Conservation (phyloP, 331 rosid species). For the Pyracantha coccinea region DNA sequence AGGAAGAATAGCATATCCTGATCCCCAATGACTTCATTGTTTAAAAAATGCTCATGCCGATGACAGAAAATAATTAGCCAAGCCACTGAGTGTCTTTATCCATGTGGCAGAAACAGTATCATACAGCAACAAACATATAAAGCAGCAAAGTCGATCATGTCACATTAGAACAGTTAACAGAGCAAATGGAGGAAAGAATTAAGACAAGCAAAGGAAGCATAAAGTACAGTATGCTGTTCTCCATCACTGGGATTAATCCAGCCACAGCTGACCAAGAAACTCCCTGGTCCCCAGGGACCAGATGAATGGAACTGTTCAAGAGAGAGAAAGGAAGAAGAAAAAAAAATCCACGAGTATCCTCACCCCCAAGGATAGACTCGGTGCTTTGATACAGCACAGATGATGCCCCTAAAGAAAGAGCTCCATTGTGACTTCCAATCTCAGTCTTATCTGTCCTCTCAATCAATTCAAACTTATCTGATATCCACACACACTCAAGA, state of each 20-base stretch:
- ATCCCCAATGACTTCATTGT: neutral
- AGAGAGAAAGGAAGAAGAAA: neutral
- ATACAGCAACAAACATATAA: neutral
- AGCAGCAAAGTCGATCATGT: neutral
- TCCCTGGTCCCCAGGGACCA: neutral
- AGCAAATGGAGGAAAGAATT: neutral
- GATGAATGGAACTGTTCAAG: neutral
- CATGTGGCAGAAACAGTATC: neutral
- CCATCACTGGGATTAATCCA: neutral
- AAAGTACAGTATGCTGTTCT: neutral
- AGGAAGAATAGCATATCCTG: neutral
- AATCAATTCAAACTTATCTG: slow-evolving; percentile 49
- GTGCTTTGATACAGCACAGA: slow-evolving; percentile 41
- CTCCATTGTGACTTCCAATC: slow-evolving; percentile 28
- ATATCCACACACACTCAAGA: slow-evolving; percentile 63
- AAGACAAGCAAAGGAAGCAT: no score
- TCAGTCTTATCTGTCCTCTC: slow-evolving; percentile 37
- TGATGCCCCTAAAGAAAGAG: slow-evolving; percentile 27
- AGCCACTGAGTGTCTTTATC: neutral
- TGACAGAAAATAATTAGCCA: neutral
- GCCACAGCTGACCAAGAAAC: neutral
- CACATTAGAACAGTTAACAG: neutral
- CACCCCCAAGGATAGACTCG: slow-evolving; percentile 52
- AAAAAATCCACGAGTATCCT: slow-evolving; percentile 11
- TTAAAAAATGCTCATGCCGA: neutral